Percentiles rank a stretch among this genome's conserved stretches.
Evolutionary conservation across 1,139 yeast genomes (phyloP).

Genomic region (Candida sojae): DNA sequence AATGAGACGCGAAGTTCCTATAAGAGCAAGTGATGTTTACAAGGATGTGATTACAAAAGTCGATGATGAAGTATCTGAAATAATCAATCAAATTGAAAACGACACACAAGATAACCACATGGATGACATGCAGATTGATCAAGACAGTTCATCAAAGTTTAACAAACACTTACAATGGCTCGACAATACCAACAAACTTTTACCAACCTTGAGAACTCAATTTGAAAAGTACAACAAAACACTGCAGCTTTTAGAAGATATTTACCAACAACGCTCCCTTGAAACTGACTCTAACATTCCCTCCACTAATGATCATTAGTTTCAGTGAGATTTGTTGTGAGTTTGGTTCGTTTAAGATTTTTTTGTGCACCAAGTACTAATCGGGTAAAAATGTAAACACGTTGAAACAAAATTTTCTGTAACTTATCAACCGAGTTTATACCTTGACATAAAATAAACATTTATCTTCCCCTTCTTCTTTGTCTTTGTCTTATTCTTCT

Average conservation of each 20-base stretch:
- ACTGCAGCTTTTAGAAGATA: slow-evolving; percentile 30
- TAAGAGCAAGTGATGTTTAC: slow-evolving; percentile 28
- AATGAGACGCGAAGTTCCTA: slow-evolving; percentile 56
- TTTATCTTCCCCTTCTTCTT: neutral
- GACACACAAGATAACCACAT: slow-evolving; percentile 14
- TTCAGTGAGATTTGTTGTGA: neutral
- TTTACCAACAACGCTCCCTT: slow-evolving; percentile 14
- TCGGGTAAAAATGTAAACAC: slow-evolving; percentile 1
- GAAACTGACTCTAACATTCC: neutral
- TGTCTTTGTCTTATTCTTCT: neutral
- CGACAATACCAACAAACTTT: slow-evolving; percentile 25
- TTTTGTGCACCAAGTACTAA: neutral
- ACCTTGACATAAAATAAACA: no score
- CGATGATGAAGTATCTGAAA: slow-evolving; percentile 33
- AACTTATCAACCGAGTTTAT: no score
- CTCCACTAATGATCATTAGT: neutral
- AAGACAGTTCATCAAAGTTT: slow-evolving; percentile 24
- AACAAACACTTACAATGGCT: slow-evolving; percentile 26
- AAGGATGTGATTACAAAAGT: slow-evolving; percentile 27
- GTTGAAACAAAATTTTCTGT: neutral
- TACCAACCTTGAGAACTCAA: slow-evolving; percentile 36
- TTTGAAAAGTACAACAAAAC: slow-evolving; percentile 33
- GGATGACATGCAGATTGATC: slow-evolving; percentile 10
- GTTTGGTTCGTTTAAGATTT: no score
- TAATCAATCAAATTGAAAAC: slow-evolving; percentile 14